These are phyloP conservation scores for Syzygium oleosum DNA, from an alignment of 345 rosid species.

Conservation along the genomic window DNA sequence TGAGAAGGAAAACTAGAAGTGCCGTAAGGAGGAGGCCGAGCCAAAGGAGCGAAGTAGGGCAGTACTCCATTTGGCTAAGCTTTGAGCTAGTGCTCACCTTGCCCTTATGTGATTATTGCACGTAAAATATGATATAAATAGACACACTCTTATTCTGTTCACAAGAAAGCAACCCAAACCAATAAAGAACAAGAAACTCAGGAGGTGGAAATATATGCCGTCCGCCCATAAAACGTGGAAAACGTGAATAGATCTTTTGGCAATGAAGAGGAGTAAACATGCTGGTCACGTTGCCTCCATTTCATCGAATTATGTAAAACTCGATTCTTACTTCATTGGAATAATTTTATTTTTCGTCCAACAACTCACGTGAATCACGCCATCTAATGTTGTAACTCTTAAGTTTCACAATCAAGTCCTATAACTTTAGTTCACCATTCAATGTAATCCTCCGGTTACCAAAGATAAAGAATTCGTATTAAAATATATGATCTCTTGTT, in stretches of 20 bases:
- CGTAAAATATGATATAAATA: background rate
- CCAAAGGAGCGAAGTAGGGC: background rate
- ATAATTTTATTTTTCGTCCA: too few species aligned
- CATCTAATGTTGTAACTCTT: too few species aligned
- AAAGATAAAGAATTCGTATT: too few species aligned
- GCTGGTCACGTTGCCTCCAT: background rate
- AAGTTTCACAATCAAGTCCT: too few species aligned
- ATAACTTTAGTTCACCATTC: too few species aligned
- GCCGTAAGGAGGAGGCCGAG: background rate
- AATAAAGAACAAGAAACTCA: background rate
- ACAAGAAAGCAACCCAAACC: background rate
- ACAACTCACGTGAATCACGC: too few species aligned
- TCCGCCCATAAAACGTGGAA: background rate
- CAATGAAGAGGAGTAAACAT: background rate
- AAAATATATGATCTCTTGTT: too few species aligned
- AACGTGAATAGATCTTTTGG: background rate
- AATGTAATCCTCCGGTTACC: too few species aligned
- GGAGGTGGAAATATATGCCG: too few species aligned
- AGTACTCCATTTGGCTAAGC: background rate
- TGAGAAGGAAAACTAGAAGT: background rate
- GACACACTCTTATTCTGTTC: background rate
- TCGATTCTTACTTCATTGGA: background rate
- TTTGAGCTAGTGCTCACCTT: background rate
- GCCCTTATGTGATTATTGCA: background rate
- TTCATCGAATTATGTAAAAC: background rate